Percentiles rank a stretch among this genome's conserved stretches.
These are phyloP conservation scores for Coemansia sp. DNA, from an alignment of 192 early-diverging fungal species.

Conservation along the genomic window DNA sequence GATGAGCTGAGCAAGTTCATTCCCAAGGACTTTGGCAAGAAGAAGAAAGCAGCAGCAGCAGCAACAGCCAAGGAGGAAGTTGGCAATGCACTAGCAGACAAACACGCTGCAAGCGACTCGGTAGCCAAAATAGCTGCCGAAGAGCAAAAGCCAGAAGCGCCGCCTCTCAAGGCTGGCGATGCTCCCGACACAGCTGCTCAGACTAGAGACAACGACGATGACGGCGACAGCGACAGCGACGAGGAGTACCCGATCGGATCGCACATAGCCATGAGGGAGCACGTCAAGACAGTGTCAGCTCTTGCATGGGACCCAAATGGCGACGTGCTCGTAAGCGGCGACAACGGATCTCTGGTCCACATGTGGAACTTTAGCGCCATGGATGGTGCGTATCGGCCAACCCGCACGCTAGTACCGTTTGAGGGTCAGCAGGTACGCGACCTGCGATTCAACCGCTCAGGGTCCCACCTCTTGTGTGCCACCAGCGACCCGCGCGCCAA, in stretches of 20 bases:
- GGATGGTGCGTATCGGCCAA: conserved; percentile 75
- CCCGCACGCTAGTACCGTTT: conserved; percentile 77
- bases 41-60: conserved; percentile 20
- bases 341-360: conserved; percentile 79
- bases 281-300: conserved; percentile 59
- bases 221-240: background rate
- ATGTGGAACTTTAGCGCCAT: conserved; percentile 96
- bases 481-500: conserved; percentile 73
- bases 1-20: conserved; percentile 53
- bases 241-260: conserved; percentile 4
- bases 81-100: background rate
- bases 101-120: background rate
- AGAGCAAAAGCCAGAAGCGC: background rate
- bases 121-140: too few species aligned
- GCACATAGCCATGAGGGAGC: conserved; percentile 13
- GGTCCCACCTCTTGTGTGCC: conserved; percentile 80
- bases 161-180: background rate
- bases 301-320: conserved; percentile 86
- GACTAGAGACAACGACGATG: background rate
- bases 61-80: background rate
- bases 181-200: background rate
- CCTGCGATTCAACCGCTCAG: conserved; percentile 72
- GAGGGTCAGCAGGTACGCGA: conserved; percentile 85
- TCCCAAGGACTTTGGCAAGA: conserved; percentile 56
- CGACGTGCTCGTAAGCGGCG: conserved; percentile 73